Conservation (phyloP, 257 asterid species). For the Penstemon eatonii region DNA sequence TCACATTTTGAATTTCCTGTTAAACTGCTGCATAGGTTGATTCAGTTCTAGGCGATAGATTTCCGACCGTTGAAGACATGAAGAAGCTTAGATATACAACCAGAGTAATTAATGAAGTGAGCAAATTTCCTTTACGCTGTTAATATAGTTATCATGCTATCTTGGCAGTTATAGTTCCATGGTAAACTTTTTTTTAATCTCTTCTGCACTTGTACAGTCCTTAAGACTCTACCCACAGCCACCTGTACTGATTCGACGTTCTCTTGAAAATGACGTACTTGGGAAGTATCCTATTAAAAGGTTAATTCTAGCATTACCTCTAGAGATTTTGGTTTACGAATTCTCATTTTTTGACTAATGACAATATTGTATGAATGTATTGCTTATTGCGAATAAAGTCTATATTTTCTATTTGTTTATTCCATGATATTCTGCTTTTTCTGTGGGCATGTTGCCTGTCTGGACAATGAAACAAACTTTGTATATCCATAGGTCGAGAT, state of each 20-base stretch:
- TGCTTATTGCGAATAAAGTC: too few relatives aligned
- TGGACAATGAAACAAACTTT: too few relatives aligned
- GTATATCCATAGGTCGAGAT: too few relatives aligned
- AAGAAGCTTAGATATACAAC: conserved; percentile 92
- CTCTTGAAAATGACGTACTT: conserved; percentile 72
- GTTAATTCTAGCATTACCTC: conserved; percentile 35
- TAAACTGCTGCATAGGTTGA: conserved; percentile 57
- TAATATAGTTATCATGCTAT: background rate
- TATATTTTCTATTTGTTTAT: too few relatives aligned
- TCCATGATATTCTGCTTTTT: too few relatives aligned
- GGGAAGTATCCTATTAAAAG: conserved; percentile 87
- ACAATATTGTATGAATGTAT: too few relatives aligned
- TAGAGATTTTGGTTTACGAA: conserved; percentile 2
- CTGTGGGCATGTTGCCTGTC: too few relatives aligned
- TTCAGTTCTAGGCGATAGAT: conserved; percentile 86
- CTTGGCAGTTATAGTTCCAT: too few relatives aligned
- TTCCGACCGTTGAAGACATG: conserved; percentile 90
- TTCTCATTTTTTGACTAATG: background rate
- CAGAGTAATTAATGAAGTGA: conserved; percentile 89
- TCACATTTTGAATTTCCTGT: conserved; percentile 2
- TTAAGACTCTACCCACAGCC: conserved; percentile 97
- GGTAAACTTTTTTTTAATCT: background rate
- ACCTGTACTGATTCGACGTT: conserved; percentile 95
- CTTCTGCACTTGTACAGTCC: conserved; percentile 54
- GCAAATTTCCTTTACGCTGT: conserved; percentile 27